Conservation (phyloP, 2,329 filamentous ascomycete genomes). For the Sporothrix phasma region DNA sequence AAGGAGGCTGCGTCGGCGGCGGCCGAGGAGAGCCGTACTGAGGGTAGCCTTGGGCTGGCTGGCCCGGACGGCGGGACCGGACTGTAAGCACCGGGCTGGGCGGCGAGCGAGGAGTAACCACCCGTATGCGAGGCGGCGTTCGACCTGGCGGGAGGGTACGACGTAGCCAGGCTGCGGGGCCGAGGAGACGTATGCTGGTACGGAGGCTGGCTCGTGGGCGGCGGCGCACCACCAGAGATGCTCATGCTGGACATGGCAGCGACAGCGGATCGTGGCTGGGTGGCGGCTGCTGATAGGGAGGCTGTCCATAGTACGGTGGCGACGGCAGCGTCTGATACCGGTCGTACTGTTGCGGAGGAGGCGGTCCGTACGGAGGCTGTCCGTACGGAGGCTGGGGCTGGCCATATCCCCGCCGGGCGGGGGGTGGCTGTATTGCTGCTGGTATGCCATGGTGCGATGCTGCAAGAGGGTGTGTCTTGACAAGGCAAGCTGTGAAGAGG, state of each 20-base stretch:
- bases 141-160: not conserved
- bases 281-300: not conserved
- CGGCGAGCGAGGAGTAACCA: not conserved
- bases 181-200: conserved; percentile 5
- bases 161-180: conserved; percentile 9
- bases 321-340: conserved; percentile 2
- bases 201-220: conserved; percentile 4
- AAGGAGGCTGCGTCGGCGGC: not conserved
- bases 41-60: not conserved
- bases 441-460: conserved; percentile 11
- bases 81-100: not conserved
- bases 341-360: not conserved
- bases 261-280: conserved; percentile 11
- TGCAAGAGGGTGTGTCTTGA: not conserved
- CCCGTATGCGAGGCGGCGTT: not conserved
- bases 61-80: conserved; percentile 1
- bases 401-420: not conserved
- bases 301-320: conserved; percentile 8
- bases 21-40: not conserved
- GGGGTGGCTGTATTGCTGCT: conserved; percentile 8
- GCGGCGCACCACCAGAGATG: conserved; percentile 9
- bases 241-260: conserved; percentile 17
- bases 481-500: not conserved
- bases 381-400: too few relatives aligned
- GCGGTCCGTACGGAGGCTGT: not conserved